Percentiles rank a stretch among this genome's conserved stretches.
These are phyloP conservation scores for Solidago caesia DNA, from an alignment of 129 eudicot genomes.

Conservation along the genomic window DNA sequence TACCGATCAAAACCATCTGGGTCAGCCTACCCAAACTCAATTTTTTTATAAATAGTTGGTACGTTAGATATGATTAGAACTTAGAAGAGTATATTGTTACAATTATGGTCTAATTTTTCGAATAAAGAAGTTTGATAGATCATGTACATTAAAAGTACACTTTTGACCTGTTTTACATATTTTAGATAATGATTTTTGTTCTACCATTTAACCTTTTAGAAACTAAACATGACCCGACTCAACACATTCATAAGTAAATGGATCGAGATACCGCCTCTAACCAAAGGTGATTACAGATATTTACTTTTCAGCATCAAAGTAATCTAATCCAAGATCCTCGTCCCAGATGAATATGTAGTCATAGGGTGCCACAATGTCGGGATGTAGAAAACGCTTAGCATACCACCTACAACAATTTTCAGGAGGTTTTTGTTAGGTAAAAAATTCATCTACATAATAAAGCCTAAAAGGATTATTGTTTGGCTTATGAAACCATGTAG, in stretches of 20 bases:
- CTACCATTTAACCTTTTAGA: neutral
- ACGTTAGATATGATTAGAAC: neutral
- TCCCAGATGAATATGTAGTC: constrained; percentile 93
- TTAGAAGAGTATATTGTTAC: neutral
- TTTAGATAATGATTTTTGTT: neutral
- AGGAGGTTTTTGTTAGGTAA: neutral
- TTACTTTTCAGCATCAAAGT: constrained; percentile 70
- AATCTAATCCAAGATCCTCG: constrained; percentile 78
- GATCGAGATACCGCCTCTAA: neutral
- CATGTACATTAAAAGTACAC: neutral
- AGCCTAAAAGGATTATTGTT: neutral
- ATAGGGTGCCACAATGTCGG: constrained; percentile 76
- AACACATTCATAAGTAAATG: neutral
- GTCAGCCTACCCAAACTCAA: neutral
- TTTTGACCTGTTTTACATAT: neutral
- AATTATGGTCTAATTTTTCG: neutral
- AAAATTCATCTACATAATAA: constrained; percentile 7
- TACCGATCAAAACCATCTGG: neutral
- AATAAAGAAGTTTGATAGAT: neutral
- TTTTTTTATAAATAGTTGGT: neutral
- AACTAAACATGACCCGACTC: neutral
- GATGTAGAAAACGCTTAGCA: constrained; percentile 86
- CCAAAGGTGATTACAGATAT: neutral
- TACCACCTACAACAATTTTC: constrained; percentile 66
- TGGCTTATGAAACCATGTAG: neutral